A percentile compares a stretch with the other conserved stretches of the same genome.
Evolutionary conservation across 129 eudicot species (phyloP).

Genomic region (Silybum marianum): DNA sequence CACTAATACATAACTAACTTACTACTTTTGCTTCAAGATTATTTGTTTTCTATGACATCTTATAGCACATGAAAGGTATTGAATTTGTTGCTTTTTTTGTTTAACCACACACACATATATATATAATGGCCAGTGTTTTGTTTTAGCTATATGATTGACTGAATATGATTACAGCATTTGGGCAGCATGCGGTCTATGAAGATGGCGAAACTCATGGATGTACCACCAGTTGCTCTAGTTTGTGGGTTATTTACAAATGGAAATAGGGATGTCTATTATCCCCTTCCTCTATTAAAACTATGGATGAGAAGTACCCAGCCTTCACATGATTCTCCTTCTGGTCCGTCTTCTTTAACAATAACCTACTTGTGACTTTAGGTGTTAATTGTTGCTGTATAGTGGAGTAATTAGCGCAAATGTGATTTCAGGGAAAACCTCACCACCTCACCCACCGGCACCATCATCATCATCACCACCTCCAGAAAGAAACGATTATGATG

Average conservation of each 20-base stretch:
- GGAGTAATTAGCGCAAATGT: slow-evolving; percentile 10
- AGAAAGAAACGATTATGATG: slow-evolving; percentile 43
- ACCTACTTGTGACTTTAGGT: background rate
- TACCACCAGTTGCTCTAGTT: slow-evolving; percentile 71
- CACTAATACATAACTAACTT: background rate
- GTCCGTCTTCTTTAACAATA: slow-evolving; percentile 38
- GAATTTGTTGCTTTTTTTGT: background rate
- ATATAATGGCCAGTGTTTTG: background rate
- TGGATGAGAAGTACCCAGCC: slow-evolving; percentile 68
- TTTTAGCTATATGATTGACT: background rate
- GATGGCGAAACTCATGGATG: slow-evolving; percentile 59
- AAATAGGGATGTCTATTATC: slow-evolving; percentile 52
- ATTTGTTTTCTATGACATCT: background rate
- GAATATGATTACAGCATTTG: slow-evolving; percentile 33
- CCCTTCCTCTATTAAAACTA: slow-evolving; percentile 55
- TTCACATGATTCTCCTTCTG: slow-evolving; percentile 80
- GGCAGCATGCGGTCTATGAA: slow-evolving; percentile 46
- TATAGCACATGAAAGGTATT: background rate
- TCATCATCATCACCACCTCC: slow-evolving; percentile 56
- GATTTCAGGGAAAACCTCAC: slow-evolving; percentile 50
- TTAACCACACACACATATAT: background rate
- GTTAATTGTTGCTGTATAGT: background rate
- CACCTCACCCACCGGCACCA: slow-evolving; percentile 73
- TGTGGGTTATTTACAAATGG: slow-evolving; percentile 53
- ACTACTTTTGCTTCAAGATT: background rate